Conservation (phyloP, 306 rosid genomes). For the Malus fusca region DNA sequence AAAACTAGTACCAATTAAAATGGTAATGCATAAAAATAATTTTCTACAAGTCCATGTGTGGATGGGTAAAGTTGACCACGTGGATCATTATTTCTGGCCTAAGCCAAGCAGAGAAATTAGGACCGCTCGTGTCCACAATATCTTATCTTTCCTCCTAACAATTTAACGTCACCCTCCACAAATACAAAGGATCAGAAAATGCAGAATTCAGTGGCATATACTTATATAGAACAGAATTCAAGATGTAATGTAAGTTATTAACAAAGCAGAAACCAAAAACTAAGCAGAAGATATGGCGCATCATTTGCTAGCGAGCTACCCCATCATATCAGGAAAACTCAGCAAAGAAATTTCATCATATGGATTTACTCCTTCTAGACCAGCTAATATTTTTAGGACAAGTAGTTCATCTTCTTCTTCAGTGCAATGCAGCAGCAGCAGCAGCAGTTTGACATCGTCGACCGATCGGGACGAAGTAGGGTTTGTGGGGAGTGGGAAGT, state of each 20-base stretch:
- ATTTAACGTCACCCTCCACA: neutral
- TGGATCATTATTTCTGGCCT: constrained; percentile 1
- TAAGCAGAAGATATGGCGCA: constrained; percentile 32
- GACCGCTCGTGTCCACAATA: constrained; percentile 14
- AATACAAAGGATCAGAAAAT: neutral
- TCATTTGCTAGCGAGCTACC: constrained; percentile 35
- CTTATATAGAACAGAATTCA: neutral
- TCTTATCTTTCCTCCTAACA: constrained; percentile 3
- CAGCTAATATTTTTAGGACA: neutral
- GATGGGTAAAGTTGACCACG: neutral
- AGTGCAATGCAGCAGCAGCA: constrained; percentile 26
- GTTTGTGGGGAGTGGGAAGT: constrained; percentile 5
- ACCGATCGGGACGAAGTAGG: constrained; percentile 20
- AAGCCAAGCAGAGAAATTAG: neutral
- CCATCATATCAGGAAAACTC: constrained; percentile 19
- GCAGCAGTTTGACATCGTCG: constrained; percentile 20
- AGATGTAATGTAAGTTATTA: neutral
- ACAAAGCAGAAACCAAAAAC: neutral
- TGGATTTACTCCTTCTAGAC: neutral
- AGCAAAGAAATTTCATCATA: constrained; percentile 16
- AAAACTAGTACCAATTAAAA: no score
- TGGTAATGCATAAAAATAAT: neutral
- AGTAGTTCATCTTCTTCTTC: constrained; percentile 8
- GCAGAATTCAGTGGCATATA: neutral
- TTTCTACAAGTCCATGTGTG: neutral